Evolutionary conservation across 805 yeast genomes (phyloP).

Genomic region (Tetrapisispora taiwanensis): DNA sequence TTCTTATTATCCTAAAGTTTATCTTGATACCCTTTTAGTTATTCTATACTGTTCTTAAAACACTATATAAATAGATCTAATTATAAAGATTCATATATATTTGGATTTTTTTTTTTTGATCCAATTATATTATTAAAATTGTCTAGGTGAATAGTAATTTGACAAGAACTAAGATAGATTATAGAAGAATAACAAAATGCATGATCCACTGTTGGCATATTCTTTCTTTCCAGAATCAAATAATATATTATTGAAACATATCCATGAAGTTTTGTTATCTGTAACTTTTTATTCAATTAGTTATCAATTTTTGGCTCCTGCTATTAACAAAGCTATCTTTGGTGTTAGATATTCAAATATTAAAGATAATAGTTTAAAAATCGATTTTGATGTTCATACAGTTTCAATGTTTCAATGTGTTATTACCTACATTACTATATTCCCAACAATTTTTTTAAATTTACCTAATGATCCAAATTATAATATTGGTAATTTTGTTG

Average conservation of each 20-base stretch:
- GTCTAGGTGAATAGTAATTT: too few relatives aligned
- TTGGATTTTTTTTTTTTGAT: too few relatives aligned
- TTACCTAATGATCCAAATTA: constrained; percentile 44
- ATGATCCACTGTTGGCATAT: constrained; percentile 22
- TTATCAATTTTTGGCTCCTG: constrained; percentile 41
- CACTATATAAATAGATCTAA: too few relatives aligned
- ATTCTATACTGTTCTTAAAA: too few relatives aligned
- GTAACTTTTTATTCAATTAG: constrained; percentile 49
- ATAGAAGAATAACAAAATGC: too few relatives aligned
- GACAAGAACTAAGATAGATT: too few relatives aligned
- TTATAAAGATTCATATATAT: too few relatives aligned
- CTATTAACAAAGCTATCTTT: constrained; percentile 38
- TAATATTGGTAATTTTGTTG: constrained; percentile 42
- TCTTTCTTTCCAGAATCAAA: constrained; percentile 31
- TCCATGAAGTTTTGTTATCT: constrained; percentile 64
- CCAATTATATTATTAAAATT: too few relatives aligned
- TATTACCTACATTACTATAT: constrained; percentile 45
- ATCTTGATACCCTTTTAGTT: too few relatives aligned
- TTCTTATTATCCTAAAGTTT: too few relatives aligned
- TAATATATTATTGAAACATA: constrained; percentile 41
- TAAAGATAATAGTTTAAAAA: constrained; percentile 34
- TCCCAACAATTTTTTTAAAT: constrained; percentile 53
- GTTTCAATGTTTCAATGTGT: constrained; percentile 81
- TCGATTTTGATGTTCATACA: constrained; percentile 83
- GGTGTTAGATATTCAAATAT: constrained; percentile 46